These are phyloP conservation scores for Rosellinia necatrix DNA, from an alignment of 2,329 filamentous ascomycete species.

Conservation along the genomic window DNA sequence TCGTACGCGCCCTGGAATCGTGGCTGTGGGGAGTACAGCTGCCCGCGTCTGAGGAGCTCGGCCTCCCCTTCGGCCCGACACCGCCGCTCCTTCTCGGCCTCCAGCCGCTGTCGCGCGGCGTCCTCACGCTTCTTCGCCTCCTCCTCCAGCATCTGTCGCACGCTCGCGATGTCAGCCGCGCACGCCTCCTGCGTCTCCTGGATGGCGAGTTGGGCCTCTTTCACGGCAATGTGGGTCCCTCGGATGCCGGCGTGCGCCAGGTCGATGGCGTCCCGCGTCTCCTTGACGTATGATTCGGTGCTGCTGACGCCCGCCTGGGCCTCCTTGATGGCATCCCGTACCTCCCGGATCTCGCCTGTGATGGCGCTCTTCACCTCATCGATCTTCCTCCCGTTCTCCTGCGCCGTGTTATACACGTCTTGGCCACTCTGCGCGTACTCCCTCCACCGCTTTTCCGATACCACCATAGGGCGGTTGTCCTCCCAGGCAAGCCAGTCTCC, in stretches of 20 bases:
- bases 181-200: conserved; percentile 29
- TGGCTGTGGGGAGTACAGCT: not conserved
- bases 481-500: conserved; percentile 19
- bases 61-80: conserved; percentile 11
- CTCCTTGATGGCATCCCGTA: conserved; percentile 26
- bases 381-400: conserved; percentile 29
- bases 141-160: conserved; percentile 32
- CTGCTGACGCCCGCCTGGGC: conserved; percentile 22
- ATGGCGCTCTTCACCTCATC: conserved; percentile 14
- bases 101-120: conserved; percentile 11
- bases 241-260: conserved; percentile 10
- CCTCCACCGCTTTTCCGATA: conserved; percentile 31
- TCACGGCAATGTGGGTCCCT: conserved; percentile 24
- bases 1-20: conserved; percentile 4
- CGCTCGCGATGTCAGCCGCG: conserved; percentile 30
- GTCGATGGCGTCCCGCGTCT: conserved; percentile 25
- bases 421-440: conserved; percentile 28
- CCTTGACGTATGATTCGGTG: conserved; percentile 22
- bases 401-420: conserved; percentile 19
- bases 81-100: conserved; percentile 18
- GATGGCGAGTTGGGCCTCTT: conserved; percentile 27
- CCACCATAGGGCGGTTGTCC: conserved; percentile 26
- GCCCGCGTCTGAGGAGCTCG: conserved; percentile 6
- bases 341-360: conserved; percentile 25
- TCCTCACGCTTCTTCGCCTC: conserved; percentile 34